Evolutionary conservation across 805 yeast genomes (phyloP).

Genomic region (Wickerhamomyces bisporus): DNA sequence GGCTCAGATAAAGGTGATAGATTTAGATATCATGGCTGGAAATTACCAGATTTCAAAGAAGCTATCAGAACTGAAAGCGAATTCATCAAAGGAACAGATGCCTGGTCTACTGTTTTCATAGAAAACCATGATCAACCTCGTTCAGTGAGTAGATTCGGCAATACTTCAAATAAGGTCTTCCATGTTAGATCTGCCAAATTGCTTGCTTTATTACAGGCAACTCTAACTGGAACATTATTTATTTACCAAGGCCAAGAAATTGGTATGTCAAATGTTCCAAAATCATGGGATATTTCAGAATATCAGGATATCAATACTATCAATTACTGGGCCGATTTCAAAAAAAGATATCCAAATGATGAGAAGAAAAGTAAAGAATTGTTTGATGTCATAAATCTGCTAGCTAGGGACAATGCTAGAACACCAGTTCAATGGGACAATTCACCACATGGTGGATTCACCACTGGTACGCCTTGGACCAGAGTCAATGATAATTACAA

Average conservation of each 20-base stretch:
- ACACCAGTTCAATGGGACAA: conserved; percentile 54
- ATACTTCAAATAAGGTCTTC: conserved; percentile 29
- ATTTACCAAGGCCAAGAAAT: conserved; percentile 60
- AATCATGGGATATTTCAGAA: conserved; percentile 41
- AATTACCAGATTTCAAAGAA: conserved; percentile 36
- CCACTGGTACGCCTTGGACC: conserved; percentile 49
- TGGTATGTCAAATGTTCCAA: conserved; percentile 44
- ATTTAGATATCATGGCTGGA: conserved; percentile 30
- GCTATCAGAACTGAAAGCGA: conserved; percentile 31
- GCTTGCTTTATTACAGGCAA: conserved; percentile 38
- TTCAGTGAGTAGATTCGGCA: conserved; percentile 46
- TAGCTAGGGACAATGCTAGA: conserved; percentile 50
- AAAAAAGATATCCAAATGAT: conserved; percentile 20
- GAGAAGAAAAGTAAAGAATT: conserved; percentile 25
- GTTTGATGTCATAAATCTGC: conserved; percentile 30
- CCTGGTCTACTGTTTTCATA: conserved; percentile 50
- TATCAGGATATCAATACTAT: conserved; percentile 46
- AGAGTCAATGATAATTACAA: conserved; percentile 43
- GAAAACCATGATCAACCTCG: conserved; percentile 61
- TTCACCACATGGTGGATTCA: conserved; percentile 41
- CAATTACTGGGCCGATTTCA: conserved; percentile 35
- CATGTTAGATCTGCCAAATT: conserved; percentile 41
- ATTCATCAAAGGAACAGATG: conserved; percentile 44
- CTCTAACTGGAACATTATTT: conserved; percentile 50
- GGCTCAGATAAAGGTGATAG: conserved; percentile 35